phyloP scores from a whole-genome alignment of 139 green algal genomes.

The Pycnococcus provasolii region DNA sequence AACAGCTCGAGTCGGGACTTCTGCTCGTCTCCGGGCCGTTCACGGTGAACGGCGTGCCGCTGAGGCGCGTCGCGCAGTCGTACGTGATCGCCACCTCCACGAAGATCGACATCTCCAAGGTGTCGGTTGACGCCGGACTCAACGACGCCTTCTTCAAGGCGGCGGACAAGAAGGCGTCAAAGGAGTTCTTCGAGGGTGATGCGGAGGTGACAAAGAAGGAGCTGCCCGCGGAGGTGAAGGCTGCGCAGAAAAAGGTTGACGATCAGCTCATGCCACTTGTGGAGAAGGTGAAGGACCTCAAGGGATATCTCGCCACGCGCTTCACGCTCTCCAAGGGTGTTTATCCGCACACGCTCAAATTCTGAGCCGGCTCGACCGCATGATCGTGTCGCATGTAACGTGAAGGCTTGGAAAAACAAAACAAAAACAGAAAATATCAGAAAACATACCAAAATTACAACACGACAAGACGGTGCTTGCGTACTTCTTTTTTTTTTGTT shows the following conservation, averaged over 20 bases:
- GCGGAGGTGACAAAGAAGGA: conserved; percentile 51
- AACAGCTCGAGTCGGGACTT: conserved; percentile 83
- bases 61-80: conserved; percentile 85
- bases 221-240: conserved; percentile 70
- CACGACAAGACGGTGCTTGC: no score
- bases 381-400: no score
- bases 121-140: conserved; percentile 47
- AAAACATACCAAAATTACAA: no score
- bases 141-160: conserved; percentile 82
- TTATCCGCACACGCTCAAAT: conserved; percentile 95
- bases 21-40: conserved; percentile 87
- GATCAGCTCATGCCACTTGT: conserved; percentile 45
- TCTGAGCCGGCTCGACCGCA: conserved; percentile 48
- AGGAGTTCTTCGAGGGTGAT: conserved; percentile 64
- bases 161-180: conserved; percentile 61
- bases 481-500: no score
- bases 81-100: conserved; percentile 97
- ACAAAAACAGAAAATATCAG: no score
- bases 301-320: conserved; percentile 74
- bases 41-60: conserved; percentile 93
- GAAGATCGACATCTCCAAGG: conserved; percentile 56
- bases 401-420: no score
- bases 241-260: conserved; percentile 87
- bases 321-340: conserved; percentile 84
- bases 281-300: conserved; percentile 52